Conservation (phyloP, 1,284 basidiomycete genomes). For the Pterulicium gracile region DNA sequence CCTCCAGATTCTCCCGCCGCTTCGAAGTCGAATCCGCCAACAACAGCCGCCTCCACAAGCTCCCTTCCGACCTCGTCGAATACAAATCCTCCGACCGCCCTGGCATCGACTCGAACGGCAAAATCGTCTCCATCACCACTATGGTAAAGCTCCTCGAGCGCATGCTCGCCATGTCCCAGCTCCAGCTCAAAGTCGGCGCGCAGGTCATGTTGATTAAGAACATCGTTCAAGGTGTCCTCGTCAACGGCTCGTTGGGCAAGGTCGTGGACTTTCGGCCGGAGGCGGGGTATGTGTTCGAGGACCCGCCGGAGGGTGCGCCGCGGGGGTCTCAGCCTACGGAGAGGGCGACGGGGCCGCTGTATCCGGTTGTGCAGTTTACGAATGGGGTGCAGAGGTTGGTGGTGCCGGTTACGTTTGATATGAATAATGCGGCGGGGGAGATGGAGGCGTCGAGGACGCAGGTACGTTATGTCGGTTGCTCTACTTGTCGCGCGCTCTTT, state of each 20-base stretch:
- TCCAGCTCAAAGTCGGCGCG: slow-evolving; percentile 19
- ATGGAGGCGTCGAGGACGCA: background rate
- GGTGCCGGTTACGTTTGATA: background rate
- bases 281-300: background rate
- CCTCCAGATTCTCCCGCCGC: slow-evolving; percentile 18
- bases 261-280: slow-evolving; percentile 19
- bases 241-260: slow-evolving; percentile 66
- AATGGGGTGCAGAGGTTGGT: background rate
- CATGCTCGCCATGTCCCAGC: background rate
- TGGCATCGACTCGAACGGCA: slow-evolving; percentile 1
- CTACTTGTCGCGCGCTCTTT: no score
- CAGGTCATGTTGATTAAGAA: slow-evolving; percentile 75
- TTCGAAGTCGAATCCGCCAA: slow-evolving; percentile 21
- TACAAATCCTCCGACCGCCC: slow-evolving; percentile 13
- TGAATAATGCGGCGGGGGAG: background rate
- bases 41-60: slow-evolving; percentile 16
- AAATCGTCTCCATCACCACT: background rate
- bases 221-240: slow-evolving; percentile 52
- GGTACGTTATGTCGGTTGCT: no score
- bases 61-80: slow-evolving; percentile 10
- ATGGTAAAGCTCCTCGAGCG: background rate
- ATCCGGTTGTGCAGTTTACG: background rate
- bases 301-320: background rate
- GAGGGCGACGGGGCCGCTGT: background rate
- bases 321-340: background rate